Percentiles rank a stretch among this genome's conserved stretches.
phyloP scores from a whole-genome alignment of 2,329 filamentous ascomycete genomes.

The Neofusicoccum sp. region DNA sequence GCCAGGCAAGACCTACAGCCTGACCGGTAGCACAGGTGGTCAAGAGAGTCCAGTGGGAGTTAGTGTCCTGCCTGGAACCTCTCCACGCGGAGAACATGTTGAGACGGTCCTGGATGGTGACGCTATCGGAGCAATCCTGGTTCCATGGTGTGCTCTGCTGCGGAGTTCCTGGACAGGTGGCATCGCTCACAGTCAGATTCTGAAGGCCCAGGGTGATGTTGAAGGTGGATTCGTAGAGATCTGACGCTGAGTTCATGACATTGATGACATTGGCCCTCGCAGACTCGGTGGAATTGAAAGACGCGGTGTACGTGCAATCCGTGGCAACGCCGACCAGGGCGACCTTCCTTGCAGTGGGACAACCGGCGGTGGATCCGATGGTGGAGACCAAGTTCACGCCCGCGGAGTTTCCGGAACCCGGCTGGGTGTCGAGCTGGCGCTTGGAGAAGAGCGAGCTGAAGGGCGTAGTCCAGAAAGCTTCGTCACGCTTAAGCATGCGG shows the following conservation, averaged over 20 bases:
- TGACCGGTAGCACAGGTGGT: constrained; percentile 77
- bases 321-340: constrained; percentile 89
- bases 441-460: constrained; percentile 68
- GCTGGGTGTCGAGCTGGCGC: constrained; percentile 65
- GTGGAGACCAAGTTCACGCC: constrained; percentile 74
- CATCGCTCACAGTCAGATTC: constrained; percentile 76
- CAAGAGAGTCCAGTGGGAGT: constrained; percentile 91
- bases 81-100: constrained; percentile 90
- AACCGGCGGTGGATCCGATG: constrained; percentile 81
- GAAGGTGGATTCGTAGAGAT: constrained; percentile 85
- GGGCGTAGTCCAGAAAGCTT: constrained; percentile 59
- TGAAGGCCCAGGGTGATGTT: constrained; percentile 90
- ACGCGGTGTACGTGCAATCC: constrained; percentile 81
- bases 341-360: constrained; percentile 84
- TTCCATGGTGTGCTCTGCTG: constrained; percentile 78
- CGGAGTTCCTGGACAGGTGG: constrained; percentile 69
- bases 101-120: constrained; percentile 71
- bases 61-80: constrained; percentile 70
- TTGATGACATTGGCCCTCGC: constrained; percentile 73
- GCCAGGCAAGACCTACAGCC: constrained; percentile 89
- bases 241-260: constrained; percentile 82
- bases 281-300: constrained; percentile 65
- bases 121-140: constrained; percentile 61
- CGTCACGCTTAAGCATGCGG: constrained; percentile 52
- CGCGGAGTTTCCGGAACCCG: constrained; percentile 70